Conservation (phyloP, 495 filamentous ascomycete species). For the Oidiodendron maius region DNA sequence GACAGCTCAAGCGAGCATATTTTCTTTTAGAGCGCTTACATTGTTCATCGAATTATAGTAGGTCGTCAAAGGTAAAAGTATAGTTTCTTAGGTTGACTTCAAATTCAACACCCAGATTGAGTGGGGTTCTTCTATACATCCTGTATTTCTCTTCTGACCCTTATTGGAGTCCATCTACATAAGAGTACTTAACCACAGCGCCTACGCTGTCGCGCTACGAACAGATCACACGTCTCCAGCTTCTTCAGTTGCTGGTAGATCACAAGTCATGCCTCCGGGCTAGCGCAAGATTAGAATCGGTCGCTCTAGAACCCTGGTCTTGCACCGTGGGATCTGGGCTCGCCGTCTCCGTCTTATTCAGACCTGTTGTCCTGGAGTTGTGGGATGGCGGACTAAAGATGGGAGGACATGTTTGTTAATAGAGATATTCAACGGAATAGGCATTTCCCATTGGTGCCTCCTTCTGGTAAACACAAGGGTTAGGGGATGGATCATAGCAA, state of each 20-base stretch:
- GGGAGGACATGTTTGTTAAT: constrained; percentile 26
- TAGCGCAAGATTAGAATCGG: constrained; percentile 34
- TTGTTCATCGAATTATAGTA: too few species aligned
- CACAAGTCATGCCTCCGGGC: constrained; percentile 33
- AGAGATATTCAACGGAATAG: too few species aligned
- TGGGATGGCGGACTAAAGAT: constrained; percentile 36
- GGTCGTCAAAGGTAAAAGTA: too few species aligned
- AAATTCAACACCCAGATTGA: too few species aligned
- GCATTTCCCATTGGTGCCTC: too few species aligned
- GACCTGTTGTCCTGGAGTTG: constrained; percentile 33
- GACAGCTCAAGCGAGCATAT: constrained; percentile 5
- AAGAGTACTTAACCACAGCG: too few species aligned
- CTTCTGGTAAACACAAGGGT: too few species aligned
- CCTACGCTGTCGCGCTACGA: constrained; percentile 44
- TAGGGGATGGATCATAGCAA: neutral
- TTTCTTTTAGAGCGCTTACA: too few species aligned
- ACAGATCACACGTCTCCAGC: constrained; percentile 41
- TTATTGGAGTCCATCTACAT: neutral
- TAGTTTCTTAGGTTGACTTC: too few species aligned
- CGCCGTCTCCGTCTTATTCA: constrained; percentile 31
- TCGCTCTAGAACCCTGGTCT: constrained; percentile 7
- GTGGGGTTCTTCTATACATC: too few species aligned
- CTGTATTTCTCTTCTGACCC: neutral
- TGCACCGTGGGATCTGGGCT: constrained; percentile 15
- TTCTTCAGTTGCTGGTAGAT: constrained; percentile 34